Evolutionary conservation across 345 rosid genomes (phyloP).

Genomic region (Murraya paniculata): DNA sequence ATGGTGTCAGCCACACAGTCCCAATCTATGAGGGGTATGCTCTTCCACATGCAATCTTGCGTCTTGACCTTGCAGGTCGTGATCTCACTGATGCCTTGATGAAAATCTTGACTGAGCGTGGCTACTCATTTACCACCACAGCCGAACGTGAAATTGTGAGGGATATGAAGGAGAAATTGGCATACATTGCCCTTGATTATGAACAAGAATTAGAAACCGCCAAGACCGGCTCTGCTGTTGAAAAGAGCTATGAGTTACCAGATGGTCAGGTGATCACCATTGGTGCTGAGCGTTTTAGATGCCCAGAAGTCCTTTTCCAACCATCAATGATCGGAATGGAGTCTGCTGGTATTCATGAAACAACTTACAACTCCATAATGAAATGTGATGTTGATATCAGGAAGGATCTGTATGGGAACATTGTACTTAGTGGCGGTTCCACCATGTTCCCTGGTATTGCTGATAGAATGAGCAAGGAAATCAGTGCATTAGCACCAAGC

Average conservation of each 20-base stretch:
- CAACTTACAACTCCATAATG: conserved; percentile 71
- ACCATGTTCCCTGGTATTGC: conserved; percentile 72
- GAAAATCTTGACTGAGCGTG: conserved; percentile 73
- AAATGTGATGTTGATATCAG: conserved; percentile 71
- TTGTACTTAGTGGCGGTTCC: conserved; percentile 71
- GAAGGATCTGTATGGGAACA: conserved; percentile 70
- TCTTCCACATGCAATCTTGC: conserved; percentile 68
- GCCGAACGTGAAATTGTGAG: conserved; percentile 74
- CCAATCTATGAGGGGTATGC: conserved; percentile 73
- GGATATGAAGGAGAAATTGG: conserved; percentile 69
- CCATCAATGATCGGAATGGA: conserved; percentile 74
- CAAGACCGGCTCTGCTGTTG: conserved; percentile 57
- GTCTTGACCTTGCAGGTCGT: conserved; percentile 70
- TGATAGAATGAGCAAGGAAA: conserved; percentile 77
- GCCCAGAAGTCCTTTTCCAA: conserved; percentile 69
- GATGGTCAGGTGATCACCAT: conserved; percentile 74
- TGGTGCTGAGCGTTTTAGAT: conserved; percentile 62
- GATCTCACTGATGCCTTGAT: conserved; percentile 66
- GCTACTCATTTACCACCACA: conserved; percentile 75
- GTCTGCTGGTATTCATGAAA: conserved; percentile 67
- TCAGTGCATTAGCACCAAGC: conserved; percentile 64
- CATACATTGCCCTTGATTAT: conserved; percentile 63
- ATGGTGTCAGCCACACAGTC: conserved; percentile 77
- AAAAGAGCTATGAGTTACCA: conserved; percentile 68
- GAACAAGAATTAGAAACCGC: conserved; percentile 66